A percentile compares a stretch with the other conserved stretches of the same genome.
phyloP scores from a whole-genome alignment of 352 stramenopile genomes.

The Globisporangium acanthophoron region DNA sequence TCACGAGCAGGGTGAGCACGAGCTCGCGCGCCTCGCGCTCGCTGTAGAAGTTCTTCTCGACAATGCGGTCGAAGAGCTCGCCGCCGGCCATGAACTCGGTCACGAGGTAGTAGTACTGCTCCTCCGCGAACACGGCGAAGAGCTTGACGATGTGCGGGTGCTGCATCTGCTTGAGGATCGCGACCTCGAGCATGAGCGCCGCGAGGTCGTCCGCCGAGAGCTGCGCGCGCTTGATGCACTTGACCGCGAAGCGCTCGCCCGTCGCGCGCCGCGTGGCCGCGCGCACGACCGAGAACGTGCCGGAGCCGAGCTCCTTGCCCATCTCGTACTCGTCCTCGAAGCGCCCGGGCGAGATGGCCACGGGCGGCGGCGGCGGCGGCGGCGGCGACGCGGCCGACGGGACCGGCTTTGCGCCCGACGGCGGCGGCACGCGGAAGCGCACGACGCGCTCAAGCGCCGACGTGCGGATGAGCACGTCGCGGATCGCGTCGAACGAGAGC shows the following conservation, averaged over 20 bases:
- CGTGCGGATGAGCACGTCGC: conserved; percentile 68
- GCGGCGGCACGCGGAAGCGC: conserved; percentile 49
- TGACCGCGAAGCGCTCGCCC: conserved; percentile 48
- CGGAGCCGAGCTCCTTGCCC: conserved; percentile 43
- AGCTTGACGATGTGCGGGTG: conserved; percentile 88
- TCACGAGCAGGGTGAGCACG: conserved; percentile 71
- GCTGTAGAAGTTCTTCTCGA: conserved; percentile 85
- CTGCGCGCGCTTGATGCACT: conserved; percentile 47
- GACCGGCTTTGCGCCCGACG: neutral
- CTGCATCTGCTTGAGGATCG: conserved; percentile 78
- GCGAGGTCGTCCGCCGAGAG: conserved; percentile 49
- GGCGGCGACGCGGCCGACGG: conserved; percentile 16
- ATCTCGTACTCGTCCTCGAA: conserved; percentile 70
- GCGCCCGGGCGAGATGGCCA: conserved; percentile 10
- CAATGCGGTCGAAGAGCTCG: conserved; percentile 85
- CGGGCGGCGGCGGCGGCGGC: neutral
- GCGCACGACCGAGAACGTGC: conserved; percentile 57
- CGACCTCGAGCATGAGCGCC: conserved; percentile 72
- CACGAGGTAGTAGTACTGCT: conserved; percentile 95
- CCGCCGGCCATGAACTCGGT: conserved; percentile 93
- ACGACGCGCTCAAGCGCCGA: conserved; percentile 47
- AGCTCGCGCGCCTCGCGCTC: conserved; percentile 76
- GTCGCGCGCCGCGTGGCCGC: conserved; percentile 42
- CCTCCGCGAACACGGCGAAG: conserved; percentile 89
- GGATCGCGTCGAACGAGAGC: conserved; percentile 62